phyloP scores from a whole-genome alignment of 2,329 filamentous ascomycete genomes.

The Alternaria longipes region DNA sequence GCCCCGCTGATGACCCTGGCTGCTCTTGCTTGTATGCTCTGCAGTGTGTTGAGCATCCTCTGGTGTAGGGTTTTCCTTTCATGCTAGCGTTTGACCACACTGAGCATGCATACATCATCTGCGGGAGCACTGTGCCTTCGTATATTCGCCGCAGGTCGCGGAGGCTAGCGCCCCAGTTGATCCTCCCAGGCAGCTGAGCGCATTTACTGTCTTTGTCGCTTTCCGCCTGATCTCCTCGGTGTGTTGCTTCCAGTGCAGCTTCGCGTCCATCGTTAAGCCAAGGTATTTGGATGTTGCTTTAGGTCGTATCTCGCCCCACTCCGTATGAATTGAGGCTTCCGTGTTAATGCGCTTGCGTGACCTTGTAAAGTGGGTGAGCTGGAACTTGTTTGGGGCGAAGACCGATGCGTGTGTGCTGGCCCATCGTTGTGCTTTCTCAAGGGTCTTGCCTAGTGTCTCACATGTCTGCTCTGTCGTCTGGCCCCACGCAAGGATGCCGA shows the following conservation, averaged over 20 bases:
- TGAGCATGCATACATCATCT: slow-evolving; percentile 44
- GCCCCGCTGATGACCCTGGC: slow-evolving; percentile 31
- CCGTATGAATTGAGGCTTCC: slow-evolving; percentile 18
- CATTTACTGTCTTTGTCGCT: slow-evolving; percentile 21
- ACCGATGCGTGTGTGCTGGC: slow-evolving; percentile 34
- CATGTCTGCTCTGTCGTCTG: slow-evolving; percentile 28
- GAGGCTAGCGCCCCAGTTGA: slow-evolving; percentile 29
- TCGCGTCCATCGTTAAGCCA: slow-evolving; percentile 28
- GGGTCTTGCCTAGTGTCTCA: slow-evolving; percentile 21
- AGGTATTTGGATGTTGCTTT: slow-evolving; percentile 25
- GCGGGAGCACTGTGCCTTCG: slow-evolving; percentile 37
- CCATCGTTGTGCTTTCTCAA: slow-evolving; percentile 30
- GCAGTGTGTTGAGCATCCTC: slow-evolving; percentile 22
- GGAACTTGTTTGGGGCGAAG: slow-evolving; percentile 43
- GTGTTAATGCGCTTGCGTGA: slow-evolving; percentile 21
- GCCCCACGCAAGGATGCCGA: slow-evolving; percentile 27
- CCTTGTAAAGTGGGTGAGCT: slow-evolving; percentile 40
- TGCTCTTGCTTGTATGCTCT: slow-evolving; percentile 32
- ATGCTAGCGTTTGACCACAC: slow-evolving; percentile 31
- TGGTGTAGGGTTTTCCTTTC: slow-evolving; percentile 24
- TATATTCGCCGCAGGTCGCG: slow-evolving; percentile 35
- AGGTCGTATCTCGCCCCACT: slow-evolving; percentile 27
- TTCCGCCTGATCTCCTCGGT: slow-evolving; percentile 22
- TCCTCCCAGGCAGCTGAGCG: slow-evolving; percentile 20
- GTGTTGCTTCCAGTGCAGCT: slow-evolving; percentile 21